Conservation (phyloP, 169 alveolate species). For the Eimeria maxima region DNA sequence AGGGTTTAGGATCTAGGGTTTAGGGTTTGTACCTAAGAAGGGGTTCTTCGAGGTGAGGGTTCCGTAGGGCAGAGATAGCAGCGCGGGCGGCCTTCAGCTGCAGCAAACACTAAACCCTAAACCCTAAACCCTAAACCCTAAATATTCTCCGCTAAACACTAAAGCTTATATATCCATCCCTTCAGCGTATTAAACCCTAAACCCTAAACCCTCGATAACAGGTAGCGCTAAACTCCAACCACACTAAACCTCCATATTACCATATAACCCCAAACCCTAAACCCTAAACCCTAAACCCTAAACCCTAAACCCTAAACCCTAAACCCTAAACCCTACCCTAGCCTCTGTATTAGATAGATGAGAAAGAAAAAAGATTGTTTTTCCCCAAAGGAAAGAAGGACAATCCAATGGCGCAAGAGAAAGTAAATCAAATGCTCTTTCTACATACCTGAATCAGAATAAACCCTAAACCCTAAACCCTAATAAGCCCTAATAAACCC, state of each 20-base stretch:
- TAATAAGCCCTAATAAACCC: not conserved
- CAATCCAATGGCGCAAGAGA: not conserved
- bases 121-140: slow-evolving; percentile 52
- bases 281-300: not conserved
- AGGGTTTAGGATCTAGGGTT: slow-evolving; percentile 43
- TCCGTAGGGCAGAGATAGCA: slow-evolving; percentile 2
- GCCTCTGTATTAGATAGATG: not conserved
- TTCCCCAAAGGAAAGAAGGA: not conserved
- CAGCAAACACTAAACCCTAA: not conserved
- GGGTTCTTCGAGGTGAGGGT: not conserved
- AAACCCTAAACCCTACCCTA: not conserved
- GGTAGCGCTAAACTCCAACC: not conserved
- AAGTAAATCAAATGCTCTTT: not conserved
- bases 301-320: not conserved
- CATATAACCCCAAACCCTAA: not conserved
- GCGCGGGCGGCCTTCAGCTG: not conserved
- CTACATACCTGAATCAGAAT: not conserved
- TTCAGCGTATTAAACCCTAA: not conserved
- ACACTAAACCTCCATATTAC: not conserved
- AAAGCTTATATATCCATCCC: not conserved
- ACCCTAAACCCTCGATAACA: not conserved
- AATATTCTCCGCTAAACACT: not conserved
- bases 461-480: slow-evolving; percentile 3
- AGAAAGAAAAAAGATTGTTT: not conserved
- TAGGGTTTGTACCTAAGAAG: slow-evolving; percentile 35